phyloP scores from a whole-genome alignment of 2,329 filamentous ascomycete species.

The Ophiostoma populinum region DNA sequence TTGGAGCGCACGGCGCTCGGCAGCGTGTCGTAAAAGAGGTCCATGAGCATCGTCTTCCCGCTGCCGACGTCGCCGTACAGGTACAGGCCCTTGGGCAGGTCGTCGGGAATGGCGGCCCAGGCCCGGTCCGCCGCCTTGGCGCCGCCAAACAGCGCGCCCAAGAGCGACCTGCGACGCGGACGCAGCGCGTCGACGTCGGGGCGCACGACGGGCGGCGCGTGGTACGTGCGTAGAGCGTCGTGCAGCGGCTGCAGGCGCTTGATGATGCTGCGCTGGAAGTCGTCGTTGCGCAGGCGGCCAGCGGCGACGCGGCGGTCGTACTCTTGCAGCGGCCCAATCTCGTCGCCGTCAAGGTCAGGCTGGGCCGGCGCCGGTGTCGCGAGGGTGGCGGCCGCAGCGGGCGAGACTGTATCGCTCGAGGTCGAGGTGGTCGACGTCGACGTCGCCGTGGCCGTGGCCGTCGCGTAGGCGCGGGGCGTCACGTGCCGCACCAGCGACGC shows the following conservation, averaged over 20 bases:
- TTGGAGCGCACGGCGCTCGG: slow-evolving; percentile 65
- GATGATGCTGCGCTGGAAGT: slow-evolving; percentile 84
- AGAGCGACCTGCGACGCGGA: slow-evolving; percentile 33
- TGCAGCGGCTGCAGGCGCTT: slow-evolving; percentile 78
- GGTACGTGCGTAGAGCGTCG: slow-evolving; percentile 60
- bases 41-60: slow-evolving; percentile 99
- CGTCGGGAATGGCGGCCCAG: slow-evolving; percentile 42
- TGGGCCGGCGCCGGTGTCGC: background rate
- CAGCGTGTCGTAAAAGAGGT: slow-evolving; percentile 88
- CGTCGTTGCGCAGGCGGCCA: slow-evolving; percentile 66
- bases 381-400: background rate
- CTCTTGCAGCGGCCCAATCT: slow-evolving; percentile 61
- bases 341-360: slow-evolving; percentile 3
- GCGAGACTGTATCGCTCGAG: background rate
- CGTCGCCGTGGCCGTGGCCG: slow-evolving; percentile 9
- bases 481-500: slow-evolving; percentile 3
- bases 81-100: slow-evolving; percentile 76
- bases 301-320: slow-evolving; percentile 67
- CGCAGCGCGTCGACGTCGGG: slow-evolving; percentile 54
- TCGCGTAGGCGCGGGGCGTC: slow-evolving; percentile 9
- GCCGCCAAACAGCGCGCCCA: slow-evolving; percentile 40
- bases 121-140: slow-evolving; percentile 14
- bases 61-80: slow-evolving; percentile 93
- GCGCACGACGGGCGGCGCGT: slow-evolving; percentile 55
- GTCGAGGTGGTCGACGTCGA: background rate